Base-by-base conservation (phyloP, 148 eudicot species). In the Vaccinium darrowii region DNA sequence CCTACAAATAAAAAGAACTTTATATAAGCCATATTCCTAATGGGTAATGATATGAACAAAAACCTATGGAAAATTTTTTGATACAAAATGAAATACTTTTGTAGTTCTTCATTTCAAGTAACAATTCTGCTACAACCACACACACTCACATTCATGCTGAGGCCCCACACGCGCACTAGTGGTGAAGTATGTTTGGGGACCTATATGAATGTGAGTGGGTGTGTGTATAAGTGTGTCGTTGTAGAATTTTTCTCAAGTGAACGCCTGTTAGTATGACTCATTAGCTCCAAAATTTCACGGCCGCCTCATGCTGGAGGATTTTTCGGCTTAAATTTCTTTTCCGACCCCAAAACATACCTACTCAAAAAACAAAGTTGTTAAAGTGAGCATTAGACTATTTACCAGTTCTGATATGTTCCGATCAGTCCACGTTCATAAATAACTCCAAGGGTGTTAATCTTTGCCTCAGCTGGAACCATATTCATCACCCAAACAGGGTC, bases 401-500 rank as follows among this genome's bases (percentile, higher is more conserved):
- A 93, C 94, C 96, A 94, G 87, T 84, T 93, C 79, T 94, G 98
- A 65, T 94, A 94, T 0, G 98, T 94, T 43, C 98, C 95, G 25
- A 93, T 92, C 75, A 94, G 85, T 39, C 98, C 98, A 56, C 94
- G 90, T 72, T 94, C 94, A 27, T 90, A 94, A 57, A 94, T 87
- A 4, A 83, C 94, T 12, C 98, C 98, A 72, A 94, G 94, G 30
- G 95, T 94, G 83, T 94, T 90, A 81, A 88, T 89, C 87, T 90
- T 89, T 21, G 92, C 91, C 82, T 93, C 95, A 0, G 87, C 90
- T 0, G 98, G 98, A 69, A 93, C 94, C 1, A 94, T 86, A 83
- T 94, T 94, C 98, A 94, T 94, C 73, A 93, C 95, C 98, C 98
- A 94, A 54, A 91, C 86, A 0, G 97, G 97, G 47, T 92, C 92